phyloP scores from a whole-genome alignment of 2,329 filamentous ascomycete species.

The Microdochium nivale region DNA sequence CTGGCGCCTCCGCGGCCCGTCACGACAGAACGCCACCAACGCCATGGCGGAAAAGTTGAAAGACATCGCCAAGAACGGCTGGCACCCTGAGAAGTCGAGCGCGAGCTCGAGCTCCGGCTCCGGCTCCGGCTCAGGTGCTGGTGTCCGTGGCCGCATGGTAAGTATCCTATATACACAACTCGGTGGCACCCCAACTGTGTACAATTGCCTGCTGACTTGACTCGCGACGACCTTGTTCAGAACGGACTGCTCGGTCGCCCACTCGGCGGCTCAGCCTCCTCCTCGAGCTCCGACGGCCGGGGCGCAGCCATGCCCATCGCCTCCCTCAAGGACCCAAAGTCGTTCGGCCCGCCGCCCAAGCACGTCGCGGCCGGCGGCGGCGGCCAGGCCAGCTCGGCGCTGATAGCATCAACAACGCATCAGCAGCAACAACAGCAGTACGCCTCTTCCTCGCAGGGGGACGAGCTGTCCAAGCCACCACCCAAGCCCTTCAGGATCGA shows the following conservation, averaged over 20 bases:
- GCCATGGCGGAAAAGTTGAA: slow-evolving; percentile 35
- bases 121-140: not conserved
- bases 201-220: not conserved
- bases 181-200: not conserved
- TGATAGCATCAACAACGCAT: slow-evolving; percentile 7
- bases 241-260: slow-evolving; percentile 7
- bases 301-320: slow-evolving; percentile 50
- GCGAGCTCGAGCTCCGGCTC: not conserved
- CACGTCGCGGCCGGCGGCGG: slow-evolving; percentile 27
- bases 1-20: no score
- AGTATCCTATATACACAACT: slow-evolving; percentile 10
- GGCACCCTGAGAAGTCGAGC: slow-evolving; percentile 34
- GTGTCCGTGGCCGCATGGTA: slow-evolving; percentile 37
- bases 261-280: slow-evolving; percentile 5
- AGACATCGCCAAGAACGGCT: slow-evolving; percentile 40
- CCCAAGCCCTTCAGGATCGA: slow-evolving; percentile 60
- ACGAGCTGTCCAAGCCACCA: slow-evolving; percentile 32
- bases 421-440: slow-evolving; percentile 7
- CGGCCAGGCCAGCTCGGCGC: slow-evolving; percentile 14
- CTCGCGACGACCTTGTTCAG: no score
- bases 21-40: not conserved
- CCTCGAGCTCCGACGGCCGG: slow-evolving; percentile 19
- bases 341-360: slow-evolving; percentile 76
- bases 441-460: slow-evolving; percentile 15
- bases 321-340: slow-evolving; percentile 63